These are phyloP conservation scores for Globisporangium uncinulatum DNA, from an alignment of 352 stramenopile species.

Conservation along the genomic window DNA sequence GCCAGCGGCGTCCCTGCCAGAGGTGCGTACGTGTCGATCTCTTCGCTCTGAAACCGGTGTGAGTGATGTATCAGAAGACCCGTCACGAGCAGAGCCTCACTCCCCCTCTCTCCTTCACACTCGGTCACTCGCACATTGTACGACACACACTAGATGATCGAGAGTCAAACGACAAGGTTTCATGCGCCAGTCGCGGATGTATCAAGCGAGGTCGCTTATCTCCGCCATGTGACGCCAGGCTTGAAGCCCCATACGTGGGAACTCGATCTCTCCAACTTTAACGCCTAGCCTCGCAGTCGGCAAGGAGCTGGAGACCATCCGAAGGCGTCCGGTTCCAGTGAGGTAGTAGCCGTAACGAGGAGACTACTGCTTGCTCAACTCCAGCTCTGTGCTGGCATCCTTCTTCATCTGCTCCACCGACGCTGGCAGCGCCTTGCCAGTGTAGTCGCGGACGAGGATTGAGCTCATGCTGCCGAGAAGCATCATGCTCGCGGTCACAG, in stretches of 20 bases:
- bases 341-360: background rate
- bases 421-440: conserved; percentile 40
- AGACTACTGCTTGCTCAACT: conserved; percentile 11
- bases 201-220: background rate
- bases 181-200: background rate
- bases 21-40: background rate
- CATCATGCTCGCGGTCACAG: conserved; percentile 77
- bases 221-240: conserved; percentile 7
- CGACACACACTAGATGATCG: background rate
- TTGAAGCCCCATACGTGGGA: conserved; percentile 28
- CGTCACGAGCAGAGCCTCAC: too few species aligned
- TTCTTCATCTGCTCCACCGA: conserved; percentile 57
- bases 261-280: conserved; percentile 68
- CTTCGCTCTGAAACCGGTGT: background rate
- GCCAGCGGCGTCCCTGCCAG: background rate
- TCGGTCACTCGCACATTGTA: too few species aligned
- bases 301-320: too few species aligned
- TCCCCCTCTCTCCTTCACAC: too few species aligned
- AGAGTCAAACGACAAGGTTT: background rate
- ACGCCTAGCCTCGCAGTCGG: conserved; percentile 13
- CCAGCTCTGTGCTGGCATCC: conserved; percentile 6
- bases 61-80: too few species aligned
- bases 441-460: conserved; percentile 49
- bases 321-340: too few species aligned
- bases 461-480: conserved; percentile 64